These are phyloP conservation scores for Starmerella roubikii DNA, from an alignment of 805 yeast genomes.

Conservation along the genomic window DNA sequence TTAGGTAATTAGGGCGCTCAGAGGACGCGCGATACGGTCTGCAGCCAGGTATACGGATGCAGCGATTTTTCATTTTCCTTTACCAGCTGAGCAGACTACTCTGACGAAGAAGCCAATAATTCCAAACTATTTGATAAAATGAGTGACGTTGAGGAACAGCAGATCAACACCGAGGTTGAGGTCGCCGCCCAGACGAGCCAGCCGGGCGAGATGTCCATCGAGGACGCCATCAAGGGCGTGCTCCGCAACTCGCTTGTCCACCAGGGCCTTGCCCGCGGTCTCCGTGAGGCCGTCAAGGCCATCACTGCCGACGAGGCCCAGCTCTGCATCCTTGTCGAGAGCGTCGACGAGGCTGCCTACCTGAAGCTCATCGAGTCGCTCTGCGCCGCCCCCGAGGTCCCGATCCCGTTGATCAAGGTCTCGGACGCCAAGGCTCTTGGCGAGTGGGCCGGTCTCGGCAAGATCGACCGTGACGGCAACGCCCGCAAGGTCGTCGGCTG, in stretches of 20 bases:
- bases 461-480: constrained; percentile 99
- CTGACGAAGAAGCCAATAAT: constrained; percentile 23
- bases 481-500: constrained; percentile 99
- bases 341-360: constrained; percentile 96
- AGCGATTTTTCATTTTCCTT: constrained; percentile 1
- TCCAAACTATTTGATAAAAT: constrained; percentile 12
- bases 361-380: constrained; percentile 97
- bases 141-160: constrained; percentile 87
- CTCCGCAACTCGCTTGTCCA: constrained; percentile 94
- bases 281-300: constrained; percentile 99
- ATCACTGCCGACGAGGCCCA: constrained; percentile 95
- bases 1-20: no score
- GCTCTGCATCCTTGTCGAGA: constrained; percentile 92
- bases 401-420: constrained; percentile 97
- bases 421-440: constrained; percentile 99
- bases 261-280: constrained; percentile 99
- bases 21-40: no score
- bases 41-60: no score
- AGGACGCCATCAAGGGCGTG: constrained; percentile 96
- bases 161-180: constrained; percentile 42
- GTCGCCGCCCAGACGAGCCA: constrained; percentile 67
- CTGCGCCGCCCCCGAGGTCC: constrained; percentile 93
- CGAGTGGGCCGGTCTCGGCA: constrained; percentile 99
- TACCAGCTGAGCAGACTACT: constrained; percentile 23
- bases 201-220: constrained; percentile 83